A percentile compares a stretch with the other conserved stretches of the same genome.
phyloP scores from a whole-genome alignment of 768 basidiomycete species.

The Phallus indusiatus region DNA sequence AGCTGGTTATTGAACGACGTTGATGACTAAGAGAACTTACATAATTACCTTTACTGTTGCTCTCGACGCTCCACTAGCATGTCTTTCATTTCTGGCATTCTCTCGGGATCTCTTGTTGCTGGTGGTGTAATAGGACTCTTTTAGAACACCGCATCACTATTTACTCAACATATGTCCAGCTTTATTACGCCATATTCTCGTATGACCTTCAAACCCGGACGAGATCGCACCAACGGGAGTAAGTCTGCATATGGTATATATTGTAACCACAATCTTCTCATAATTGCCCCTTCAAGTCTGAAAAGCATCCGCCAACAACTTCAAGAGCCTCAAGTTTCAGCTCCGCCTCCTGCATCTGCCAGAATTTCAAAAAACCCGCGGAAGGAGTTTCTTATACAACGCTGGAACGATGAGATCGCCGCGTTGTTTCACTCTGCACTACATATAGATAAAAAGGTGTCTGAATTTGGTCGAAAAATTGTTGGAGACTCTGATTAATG shows the following conservation, averaged over 20 bases:
- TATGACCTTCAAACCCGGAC: slow-evolving; percentile 36
- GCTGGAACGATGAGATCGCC: slow-evolving; percentile 53
- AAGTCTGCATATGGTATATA: slow-evolving; percentile 16
- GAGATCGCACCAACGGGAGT: slow-evolving; percentile 43
- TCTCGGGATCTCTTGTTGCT: slow-evolving; percentile 60
- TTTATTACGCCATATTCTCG: slow-evolving; percentile 61
- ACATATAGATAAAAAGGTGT: slow-evolving; percentile 33
- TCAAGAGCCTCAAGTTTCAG: slow-evolving; percentile 35
- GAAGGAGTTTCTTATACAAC: slow-evolving; percentile 36
- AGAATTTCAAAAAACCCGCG: slow-evolving; percentile 42
- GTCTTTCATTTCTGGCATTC: slow-evolving; percentile 54
- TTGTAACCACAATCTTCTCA: neutral
- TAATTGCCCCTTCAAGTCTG: slow-evolving; percentile 27
- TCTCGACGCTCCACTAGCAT: slow-evolving; percentile 21
- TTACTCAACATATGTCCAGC: slow-evolving; percentile 23
- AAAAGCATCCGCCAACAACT: slow-evolving; percentile 43
- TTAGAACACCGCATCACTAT: neutral
- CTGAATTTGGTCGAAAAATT: slow-evolving; percentile 18
- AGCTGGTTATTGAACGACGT: neutral
- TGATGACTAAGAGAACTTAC: slow-evolving; percentile 9
- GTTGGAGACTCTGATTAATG: neutral
- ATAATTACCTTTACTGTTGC: neutral
- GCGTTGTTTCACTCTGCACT: slow-evolving; percentile 33
- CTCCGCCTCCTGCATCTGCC: slow-evolving; percentile 47
- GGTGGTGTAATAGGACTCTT: slow-evolving; percentile 42